phyloP scores from a whole-genome alignment of 352 stramenopile genomes.

The Blastocystis sp. region DNA sequence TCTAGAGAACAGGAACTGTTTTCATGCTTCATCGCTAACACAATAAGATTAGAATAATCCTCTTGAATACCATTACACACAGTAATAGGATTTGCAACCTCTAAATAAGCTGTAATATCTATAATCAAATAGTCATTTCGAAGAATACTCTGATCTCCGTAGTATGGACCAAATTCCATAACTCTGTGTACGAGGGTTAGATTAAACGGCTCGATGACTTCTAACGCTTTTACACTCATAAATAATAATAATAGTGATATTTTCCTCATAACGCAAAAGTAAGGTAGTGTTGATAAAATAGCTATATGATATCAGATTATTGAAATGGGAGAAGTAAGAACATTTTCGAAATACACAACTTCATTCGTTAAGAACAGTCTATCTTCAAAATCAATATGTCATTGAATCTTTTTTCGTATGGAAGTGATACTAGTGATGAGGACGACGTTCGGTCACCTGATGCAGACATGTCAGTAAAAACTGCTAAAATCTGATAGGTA shows the following conservation, averaged over 20 bases:
- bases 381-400: not conserved
- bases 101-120: not conserved
- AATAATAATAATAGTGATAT: not conserved
- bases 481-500: too few relatives aligned
- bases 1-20: not conserved
- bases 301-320: too few relatives aligned
- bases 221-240: not conserved
- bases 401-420: constrained; percentile 16
- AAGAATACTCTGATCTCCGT: not conserved
- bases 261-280: not conserved
- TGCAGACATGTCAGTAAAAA: too few relatives aligned
- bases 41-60: not conserved
- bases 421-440: not conserved
- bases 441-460: not conserved
- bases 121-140: not conserved
- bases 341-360: not conserved
- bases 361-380: not conserved
- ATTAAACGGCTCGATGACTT: not conserved
- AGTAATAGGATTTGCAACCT: not conserved
- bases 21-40: not conserved
- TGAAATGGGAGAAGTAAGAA: too few relatives aligned
- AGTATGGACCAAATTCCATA: not conserved
- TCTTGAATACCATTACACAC: not conserved
- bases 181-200: not conserved
- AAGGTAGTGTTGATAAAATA: too few relatives aligned